phyloP scores from a whole-genome alignment of 1,284 basidiomycete genomes.

The Trichosporon faecale region DNA sequence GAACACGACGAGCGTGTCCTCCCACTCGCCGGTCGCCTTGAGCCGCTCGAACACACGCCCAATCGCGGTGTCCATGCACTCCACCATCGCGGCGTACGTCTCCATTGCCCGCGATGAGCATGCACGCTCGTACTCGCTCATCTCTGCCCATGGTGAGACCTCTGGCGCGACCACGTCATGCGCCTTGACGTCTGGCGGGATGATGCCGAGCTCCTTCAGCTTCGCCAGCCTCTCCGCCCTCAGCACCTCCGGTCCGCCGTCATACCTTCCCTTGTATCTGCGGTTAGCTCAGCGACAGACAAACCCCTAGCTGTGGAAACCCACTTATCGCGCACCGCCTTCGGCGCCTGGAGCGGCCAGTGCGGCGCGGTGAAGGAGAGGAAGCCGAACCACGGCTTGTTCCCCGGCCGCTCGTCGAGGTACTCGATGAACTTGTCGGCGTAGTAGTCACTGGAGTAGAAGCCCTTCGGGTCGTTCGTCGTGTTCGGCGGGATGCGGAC shows the following conservation, averaged over 20 bases:
- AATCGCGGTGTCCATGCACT: slow-evolving; percentile 42
- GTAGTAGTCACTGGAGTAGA: slow-evolving; percentile 37
- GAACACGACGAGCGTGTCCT: slow-evolving; percentile 47
- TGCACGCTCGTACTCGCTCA: slow-evolving; percentile 30
- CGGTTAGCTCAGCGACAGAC: not conserved
- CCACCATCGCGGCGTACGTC: slow-evolving; percentile 47
- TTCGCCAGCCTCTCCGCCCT: slow-evolving; percentile 30
- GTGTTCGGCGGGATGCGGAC: slow-evolving; percentile 5
- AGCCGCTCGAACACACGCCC: slow-evolving; percentile 34
- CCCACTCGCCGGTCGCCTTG: slow-evolving; percentile 29
- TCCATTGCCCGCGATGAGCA: slow-evolving; percentile 39
- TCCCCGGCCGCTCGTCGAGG: slow-evolving; percentile 25
- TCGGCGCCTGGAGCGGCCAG: slow-evolving; percentile 35
- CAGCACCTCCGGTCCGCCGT: slow-evolving; percentile 39
- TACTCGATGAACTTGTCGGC: slow-evolving; percentile 33
- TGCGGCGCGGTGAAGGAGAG: slow-evolving; percentile 32
- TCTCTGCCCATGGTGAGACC: slow-evolving; percentile 29
- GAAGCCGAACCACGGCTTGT: slow-evolving; percentile 31
- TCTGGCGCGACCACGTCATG: slow-evolving; percentile 28
- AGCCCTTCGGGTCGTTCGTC: slow-evolving; percentile 18
- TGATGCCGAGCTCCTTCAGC: slow-evolving; percentile 35
- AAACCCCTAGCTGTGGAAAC: slow-evolving; percentile 28
- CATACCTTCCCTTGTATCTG: slow-evolving; percentile 29
- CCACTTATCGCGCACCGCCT: slow-evolving; percentile 30
- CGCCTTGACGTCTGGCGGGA: slow-evolving; percentile 26